phyloP scores from a whole-genome alignment of 192 early-diverging fungal species.

The Coemansia sp. region DNA sequence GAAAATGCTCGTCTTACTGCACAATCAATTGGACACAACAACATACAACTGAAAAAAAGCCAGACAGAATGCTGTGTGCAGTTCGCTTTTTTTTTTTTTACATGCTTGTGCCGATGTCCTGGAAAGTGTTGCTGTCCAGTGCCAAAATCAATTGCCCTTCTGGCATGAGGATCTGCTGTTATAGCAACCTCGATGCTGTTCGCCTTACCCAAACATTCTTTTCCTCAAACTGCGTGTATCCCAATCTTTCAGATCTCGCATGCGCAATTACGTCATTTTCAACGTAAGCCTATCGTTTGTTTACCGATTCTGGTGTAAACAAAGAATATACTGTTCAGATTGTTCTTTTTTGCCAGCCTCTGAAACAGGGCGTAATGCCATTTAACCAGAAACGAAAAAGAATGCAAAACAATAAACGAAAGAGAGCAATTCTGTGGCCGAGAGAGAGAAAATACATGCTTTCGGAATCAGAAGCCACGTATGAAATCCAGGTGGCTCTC shows the following conservation, averaged over 20 bases:
- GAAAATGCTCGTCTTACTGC: neutral
- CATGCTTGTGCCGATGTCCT: too few relatives aligned
- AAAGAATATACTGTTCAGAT: neutral
- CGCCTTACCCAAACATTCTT: neutral
- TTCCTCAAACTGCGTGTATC: neutral
- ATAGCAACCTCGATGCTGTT: conserved; percentile 3
- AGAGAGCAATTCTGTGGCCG: neutral
- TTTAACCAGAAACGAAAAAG: neutral
- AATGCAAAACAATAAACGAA: neutral
- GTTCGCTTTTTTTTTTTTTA: neutral
- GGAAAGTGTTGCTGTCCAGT: too few relatives aligned
- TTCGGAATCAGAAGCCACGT: neutral
- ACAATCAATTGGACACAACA: neutral
- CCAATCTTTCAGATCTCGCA: neutral
- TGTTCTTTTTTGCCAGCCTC: neutral
- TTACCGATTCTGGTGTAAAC: too few relatives aligned
- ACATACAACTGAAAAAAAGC: neutral
- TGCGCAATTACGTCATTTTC: neutral
- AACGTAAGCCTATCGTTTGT: neutral
- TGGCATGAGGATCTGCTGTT: neutral
- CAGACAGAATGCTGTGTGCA: neutral
- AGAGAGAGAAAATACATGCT: neutral
- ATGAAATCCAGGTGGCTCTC: neutral
- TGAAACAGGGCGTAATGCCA: neutral
- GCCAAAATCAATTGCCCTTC: neutral